These are phyloP conservation scores for Prunus yedoensis DNA, from an alignment of 331 rosid genomes.

Conservation along the genomic window DNA sequence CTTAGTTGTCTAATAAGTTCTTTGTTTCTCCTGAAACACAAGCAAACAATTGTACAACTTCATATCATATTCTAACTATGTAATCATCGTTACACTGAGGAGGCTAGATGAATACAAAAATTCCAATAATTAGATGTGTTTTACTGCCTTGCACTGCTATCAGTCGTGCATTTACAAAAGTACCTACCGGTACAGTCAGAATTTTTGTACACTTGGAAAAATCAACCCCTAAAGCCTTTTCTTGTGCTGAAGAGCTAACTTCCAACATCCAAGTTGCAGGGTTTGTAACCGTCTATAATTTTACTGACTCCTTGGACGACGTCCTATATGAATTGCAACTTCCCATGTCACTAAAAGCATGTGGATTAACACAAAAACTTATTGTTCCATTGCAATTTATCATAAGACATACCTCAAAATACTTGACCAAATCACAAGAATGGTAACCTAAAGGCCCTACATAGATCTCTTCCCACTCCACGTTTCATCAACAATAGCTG, in stretches of 20 bases:
- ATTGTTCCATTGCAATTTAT: background rate
- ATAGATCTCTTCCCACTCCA: slow-evolving; percentile 81
- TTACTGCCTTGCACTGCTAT: background rate
- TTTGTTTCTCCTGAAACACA: slow-evolving; percentile 39
- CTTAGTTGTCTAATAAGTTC: slow-evolving; percentile 30
- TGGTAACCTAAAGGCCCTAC: slow-evolving; percentile 81
- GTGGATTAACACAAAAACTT: too few species aligned
- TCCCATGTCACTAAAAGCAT: background rate
- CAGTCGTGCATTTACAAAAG: background rate
- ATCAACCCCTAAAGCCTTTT: slow-evolving; percentile 39
- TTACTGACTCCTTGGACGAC: slow-evolving; percentile 36
- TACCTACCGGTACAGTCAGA: slow-evolving; percentile 41
- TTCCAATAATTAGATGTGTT: background rate
- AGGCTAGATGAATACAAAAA: background rate
- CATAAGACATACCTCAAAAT: slow-evolving; percentile 56
- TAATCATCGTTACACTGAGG: background rate
- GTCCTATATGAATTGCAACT: background rate
- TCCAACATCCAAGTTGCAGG: slow-evolving; percentile 66
- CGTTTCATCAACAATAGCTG: slow-evolving; percentile 77
- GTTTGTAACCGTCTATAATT: slow-evolving; percentile 34
- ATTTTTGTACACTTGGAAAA: slow-evolving; percentile 35
- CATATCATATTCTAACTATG: background rate
- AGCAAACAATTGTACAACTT: background rate
- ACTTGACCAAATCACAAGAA: slow-evolving; percentile 56
- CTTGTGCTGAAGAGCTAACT: slow-evolving; percentile 44